Evolutionary conservation across 2,329 filamentous ascomycete genomes (phyloP).

Genomic region (Teratosphaeria epicoccoides): DNA sequence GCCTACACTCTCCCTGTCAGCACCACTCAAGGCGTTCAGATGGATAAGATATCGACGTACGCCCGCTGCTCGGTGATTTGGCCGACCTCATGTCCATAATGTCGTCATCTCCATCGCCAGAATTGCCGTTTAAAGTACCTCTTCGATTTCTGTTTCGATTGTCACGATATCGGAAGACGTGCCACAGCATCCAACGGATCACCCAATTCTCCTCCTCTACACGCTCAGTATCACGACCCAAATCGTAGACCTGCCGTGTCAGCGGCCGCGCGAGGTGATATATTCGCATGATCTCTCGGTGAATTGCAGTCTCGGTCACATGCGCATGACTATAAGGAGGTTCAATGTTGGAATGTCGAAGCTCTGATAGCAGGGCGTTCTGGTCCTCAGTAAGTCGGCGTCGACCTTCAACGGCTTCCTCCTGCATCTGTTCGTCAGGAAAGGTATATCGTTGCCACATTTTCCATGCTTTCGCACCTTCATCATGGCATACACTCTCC

Average conservation of each 20-base stretch:
- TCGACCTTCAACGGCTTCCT: conserved; percentile 34
- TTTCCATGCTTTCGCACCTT: conserved; percentile 27
- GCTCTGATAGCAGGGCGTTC: conserved; percentile 30
- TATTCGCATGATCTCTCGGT: conserved; percentile 34
- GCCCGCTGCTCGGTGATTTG: background rate
- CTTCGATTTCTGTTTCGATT: conserved; percentile 27
- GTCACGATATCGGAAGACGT: conserved; percentile 37
- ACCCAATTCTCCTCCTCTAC: conserved; percentile 41
- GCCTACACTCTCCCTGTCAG: background rate
- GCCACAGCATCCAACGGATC: conserved; percentile 43
- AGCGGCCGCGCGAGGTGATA: conserved; percentile 29
- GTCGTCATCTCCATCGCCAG: conserved; percentile 3
- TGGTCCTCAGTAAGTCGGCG: conserved; percentile 31
- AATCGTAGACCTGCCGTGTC: conserved; percentile 32
- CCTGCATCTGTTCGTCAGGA: conserved; percentile 18
- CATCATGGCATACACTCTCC: conserved; percentile 33
- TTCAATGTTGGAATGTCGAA: conserved; percentile 21
- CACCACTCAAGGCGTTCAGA: background rate
- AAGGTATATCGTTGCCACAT: background rate
- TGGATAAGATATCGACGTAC: background rate
- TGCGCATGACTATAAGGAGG: conserved; percentile 37
- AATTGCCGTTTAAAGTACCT: background rate
- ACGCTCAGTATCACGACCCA: conserved; percentile 31
- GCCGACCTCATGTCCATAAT: background rate
- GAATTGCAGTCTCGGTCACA: conserved; percentile 38